phyloP scores from a whole-genome alignment of 306 rosid genomes.

The Castanopsis chinensis region DNA sequence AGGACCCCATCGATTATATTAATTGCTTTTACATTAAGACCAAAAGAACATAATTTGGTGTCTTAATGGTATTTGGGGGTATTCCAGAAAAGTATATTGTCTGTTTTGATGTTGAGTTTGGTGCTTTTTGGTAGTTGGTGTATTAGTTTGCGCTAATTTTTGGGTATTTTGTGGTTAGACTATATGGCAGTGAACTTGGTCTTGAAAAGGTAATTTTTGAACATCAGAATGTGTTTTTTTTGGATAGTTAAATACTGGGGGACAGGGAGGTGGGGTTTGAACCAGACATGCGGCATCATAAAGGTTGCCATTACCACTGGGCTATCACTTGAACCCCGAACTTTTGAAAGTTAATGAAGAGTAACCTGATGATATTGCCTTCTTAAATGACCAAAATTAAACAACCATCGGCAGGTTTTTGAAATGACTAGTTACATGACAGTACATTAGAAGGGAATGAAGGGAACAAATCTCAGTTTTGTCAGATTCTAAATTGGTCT shows the following conservation, averaged over 20 bases:
- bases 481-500: background rate
- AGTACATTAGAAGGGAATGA: background rate
- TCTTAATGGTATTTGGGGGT: background rate
- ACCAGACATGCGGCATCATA: no score
- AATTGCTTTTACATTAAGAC: background rate
- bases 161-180: background rate
- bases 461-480: background rate
- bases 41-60: slow-evolving; percentile 5
- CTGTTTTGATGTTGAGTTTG: background rate
- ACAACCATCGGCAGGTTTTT: background rate
- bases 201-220: background rate
- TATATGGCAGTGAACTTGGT: background rate
- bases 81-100: no score
- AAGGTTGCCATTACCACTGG: no score
- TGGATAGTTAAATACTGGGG: no score
- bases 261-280: no score
- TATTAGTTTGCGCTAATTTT: background rate
- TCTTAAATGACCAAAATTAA: background rate
- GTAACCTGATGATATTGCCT: background rate
- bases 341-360: background rate
- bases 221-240: no score
- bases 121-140: background rate
- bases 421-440: background rate
- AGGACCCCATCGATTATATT: slow-evolving; percentile 8
- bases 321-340: no score